These are phyloP conservation scores for Trichoderma koningii DNA, from an alignment of 2,329 filamentous ascomycete genomes.

Conservation along the genomic window DNA sequence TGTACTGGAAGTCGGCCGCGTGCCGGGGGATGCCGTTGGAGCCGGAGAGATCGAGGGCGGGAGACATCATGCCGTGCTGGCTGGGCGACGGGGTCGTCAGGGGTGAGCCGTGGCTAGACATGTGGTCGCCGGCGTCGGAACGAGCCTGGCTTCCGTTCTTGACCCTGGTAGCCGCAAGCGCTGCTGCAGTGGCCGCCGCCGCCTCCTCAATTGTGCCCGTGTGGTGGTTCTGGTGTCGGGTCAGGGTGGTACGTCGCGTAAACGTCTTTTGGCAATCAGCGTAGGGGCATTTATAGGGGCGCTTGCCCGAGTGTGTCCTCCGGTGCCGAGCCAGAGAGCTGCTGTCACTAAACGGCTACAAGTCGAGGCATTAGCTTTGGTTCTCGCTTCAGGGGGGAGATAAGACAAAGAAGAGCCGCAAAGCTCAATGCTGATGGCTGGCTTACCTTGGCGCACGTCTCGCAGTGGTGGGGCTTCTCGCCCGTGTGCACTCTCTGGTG, in stretches of 20 bases:
- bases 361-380: not conserved
- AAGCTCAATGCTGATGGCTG: not conserved
- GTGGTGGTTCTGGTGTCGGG: conserved; percentile 93
- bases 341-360: conserved; percentile 85
- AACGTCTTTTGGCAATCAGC: conserved; percentile 99
- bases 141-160: conserved; percentile 52
- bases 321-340: conserved; percentile 92
- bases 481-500: conserved; percentile 95
- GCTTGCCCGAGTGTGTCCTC: conserved; percentile 91
- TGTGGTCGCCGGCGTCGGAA: conserved; percentile 70
- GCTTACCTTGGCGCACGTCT: conserved; percentile 89
- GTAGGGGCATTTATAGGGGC: conserved; percentile 96
- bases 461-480: conserved; percentile 98
- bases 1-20: conserved; percentile 67
- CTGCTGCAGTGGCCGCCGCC: conserved; percentile 83
- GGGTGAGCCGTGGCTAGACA: conserved; percentile 72
- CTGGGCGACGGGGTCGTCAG: conserved; percentile 79
- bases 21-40: conserved; percentile 69
- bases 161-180: conserved; percentile 62
- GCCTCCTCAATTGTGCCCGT: conserved; percentile 94
- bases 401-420: not conserved
- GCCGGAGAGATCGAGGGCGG: conserved; percentile 70
- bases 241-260: conserved; percentile 90
- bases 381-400: not conserved
- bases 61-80: conserved; percentile 78